phyloP scores from a whole-genome alignment of 2,329 filamentous ascomycete species.

The Fusarium humuli region DNA sequence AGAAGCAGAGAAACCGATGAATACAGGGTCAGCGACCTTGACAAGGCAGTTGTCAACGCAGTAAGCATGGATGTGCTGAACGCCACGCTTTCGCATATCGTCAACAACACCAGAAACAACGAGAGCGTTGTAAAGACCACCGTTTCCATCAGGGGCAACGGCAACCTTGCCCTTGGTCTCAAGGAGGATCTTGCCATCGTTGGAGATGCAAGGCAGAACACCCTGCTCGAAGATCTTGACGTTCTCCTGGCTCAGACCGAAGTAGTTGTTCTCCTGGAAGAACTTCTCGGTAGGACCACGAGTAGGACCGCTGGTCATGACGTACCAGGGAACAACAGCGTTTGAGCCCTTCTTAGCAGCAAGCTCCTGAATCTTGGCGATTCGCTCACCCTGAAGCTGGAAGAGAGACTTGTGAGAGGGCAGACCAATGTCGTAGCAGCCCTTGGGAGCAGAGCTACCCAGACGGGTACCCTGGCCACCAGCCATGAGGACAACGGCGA shows the following conservation, averaged over 20 bases:
- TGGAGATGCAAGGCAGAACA: constrained; percentile 94
- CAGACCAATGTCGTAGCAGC: constrained; percentile 95
- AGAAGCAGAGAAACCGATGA: constrained; percentile 91
- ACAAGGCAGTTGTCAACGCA: constrained; percentile 99
- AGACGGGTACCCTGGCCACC: constrained; percentile 95
- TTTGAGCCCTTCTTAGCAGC: constrained; percentile 73
- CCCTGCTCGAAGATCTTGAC: constrained; percentile 97
- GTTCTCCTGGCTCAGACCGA: constrained; percentile 87
- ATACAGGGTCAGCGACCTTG: constrained; percentile 95
- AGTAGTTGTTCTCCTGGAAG: constrained; percentile 90
- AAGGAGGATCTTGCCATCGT: constrained; percentile 96
- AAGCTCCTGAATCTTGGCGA: constrained; percentile 84
- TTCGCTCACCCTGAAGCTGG: constrained; percentile 96
- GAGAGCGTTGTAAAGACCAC: constrained; percentile 94
- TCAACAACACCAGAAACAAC: constrained; percentile 81
- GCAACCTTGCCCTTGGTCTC: constrained; percentile 92
- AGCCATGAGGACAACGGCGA: constrained; percentile 93
- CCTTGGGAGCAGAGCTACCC: constrained; percentile 95
- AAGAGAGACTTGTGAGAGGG: constrained; percentile 95
- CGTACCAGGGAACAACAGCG: constrained; percentile 91
- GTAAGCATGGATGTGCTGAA: constrained; percentile 96
- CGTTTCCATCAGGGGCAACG: constrained; percentile 96
- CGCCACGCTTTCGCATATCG: constrained; percentile 89
- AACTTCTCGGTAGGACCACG: constrained; percentile 91
- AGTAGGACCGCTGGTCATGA: constrained; percentile 98